These are phyloP conservation scores for Thielaviopsis musarum DNA, from an alignment of 2,329 filamentous ascomycete species.

Conservation along the genomic window DNA sequence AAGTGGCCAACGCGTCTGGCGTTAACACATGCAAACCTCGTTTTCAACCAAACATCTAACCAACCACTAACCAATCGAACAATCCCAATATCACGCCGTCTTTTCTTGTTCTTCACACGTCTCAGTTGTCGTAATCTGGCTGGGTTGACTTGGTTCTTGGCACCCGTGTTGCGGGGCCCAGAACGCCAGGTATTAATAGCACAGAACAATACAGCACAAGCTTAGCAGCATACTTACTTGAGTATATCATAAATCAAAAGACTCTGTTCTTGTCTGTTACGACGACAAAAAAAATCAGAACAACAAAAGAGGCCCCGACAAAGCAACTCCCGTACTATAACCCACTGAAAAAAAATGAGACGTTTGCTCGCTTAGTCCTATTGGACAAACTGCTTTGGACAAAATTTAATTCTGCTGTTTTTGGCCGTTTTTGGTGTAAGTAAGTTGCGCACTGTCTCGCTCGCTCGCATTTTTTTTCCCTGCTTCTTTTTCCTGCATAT, in stretches of 20 bases:
- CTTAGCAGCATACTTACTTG: too few species aligned
- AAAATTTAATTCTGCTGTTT: neutral
- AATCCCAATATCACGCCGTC: neutral
- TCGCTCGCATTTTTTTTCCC: neutral
- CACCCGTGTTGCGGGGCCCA: neutral
- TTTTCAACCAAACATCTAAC: too few species aligned
- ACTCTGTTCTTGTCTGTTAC: neutral
- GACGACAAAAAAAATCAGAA: neutral
- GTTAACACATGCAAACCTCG: neutral
- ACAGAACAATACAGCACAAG: neutral
- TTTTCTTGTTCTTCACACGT: neutral
- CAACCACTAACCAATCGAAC: neutral
- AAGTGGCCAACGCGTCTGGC: neutral
- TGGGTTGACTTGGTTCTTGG: neutral
- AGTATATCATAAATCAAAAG: neutral
- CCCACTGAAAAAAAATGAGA: neutral
- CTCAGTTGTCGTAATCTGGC: neutral
- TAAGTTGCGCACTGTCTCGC: neutral
- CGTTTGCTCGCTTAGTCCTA: constrained; percentile 3
- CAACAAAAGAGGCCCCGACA: neutral
- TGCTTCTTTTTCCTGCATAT: neutral
- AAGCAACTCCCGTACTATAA: neutral
- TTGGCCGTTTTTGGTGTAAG: constrained; percentile 1
- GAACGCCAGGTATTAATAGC: neutral
- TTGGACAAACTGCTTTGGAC: neutral